Percentiles rank a stretch among this genome's conserved stretches.
Evolutionary conservation across 2,329 filamentous ascomycete species (phyloP).

Genomic region (Epichloe elymi): DNA sequence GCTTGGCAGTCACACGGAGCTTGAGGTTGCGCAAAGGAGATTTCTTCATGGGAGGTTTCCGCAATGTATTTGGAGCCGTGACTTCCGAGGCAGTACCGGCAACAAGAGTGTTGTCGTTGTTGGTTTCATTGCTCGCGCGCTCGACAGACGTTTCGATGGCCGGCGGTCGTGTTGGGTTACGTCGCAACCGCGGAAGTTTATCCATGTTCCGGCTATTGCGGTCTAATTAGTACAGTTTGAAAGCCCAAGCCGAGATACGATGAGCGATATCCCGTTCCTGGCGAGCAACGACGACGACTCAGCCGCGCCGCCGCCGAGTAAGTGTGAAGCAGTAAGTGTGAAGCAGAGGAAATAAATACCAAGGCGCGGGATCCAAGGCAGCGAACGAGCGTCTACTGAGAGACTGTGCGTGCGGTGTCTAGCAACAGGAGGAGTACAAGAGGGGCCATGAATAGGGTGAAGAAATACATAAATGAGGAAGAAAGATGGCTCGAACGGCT

Average conservation of each 20-base stretch:
- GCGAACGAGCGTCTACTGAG: background rate
- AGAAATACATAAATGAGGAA: background rate
- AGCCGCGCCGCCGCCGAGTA: too few relatives aligned
- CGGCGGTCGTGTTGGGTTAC: slow-evolving; percentile 28
- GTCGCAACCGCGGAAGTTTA: slow-evolving; percentile 28
- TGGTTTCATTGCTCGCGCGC: slow-evolving; percentile 16
- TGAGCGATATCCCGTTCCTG: too few relatives aligned
- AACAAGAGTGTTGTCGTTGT: slow-evolving; percentile 9
- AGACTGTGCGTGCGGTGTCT: background rate
- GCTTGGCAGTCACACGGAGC: slow-evolving; percentile 32
- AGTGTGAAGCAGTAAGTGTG: too few relatives aligned
- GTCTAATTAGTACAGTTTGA: background rate
- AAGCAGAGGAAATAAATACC: too few relatives aligned
- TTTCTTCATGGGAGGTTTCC: slow-evolving; percentile 17
- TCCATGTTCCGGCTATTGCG: slow-evolving; percentile 21
- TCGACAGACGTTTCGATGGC: slow-evolving; percentile 28
- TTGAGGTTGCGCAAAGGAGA: slow-evolving; percentile 32
- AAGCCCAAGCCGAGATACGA: too few relatives aligned
- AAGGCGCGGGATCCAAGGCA: too few relatives aligned
- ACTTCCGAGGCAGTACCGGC: background rate
- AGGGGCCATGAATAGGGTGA: background rate
- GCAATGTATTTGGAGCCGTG: slow-evolving; percentile 8
- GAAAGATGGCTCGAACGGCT: background rate
- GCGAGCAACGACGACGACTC: too few relatives aligned
- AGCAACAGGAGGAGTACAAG: background rate